Percentiles rank a stretch among this genome's conserved stretches.
Evolutionary conservation across 768 basidiomycete species (phyloP).

Genomic region (Xanthoconium stramineum): DNA sequence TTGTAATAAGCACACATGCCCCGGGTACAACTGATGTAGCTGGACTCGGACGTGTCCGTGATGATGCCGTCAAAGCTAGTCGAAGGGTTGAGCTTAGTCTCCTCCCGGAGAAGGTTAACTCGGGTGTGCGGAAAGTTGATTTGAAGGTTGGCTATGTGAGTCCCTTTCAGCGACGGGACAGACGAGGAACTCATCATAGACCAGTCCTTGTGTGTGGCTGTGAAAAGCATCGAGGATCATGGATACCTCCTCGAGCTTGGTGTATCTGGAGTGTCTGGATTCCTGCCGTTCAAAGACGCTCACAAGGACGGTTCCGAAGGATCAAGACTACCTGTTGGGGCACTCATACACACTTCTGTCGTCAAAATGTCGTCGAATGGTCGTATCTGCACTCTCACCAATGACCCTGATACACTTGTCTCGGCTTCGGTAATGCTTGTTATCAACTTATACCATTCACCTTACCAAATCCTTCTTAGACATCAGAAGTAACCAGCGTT

Average conservation of each 20-base stretch:
- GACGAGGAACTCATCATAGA: neutral
- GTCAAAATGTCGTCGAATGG: slow-evolving; percentile 69
- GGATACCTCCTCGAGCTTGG: slow-evolving; percentile 91
- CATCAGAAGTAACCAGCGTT: slow-evolving; percentile 75
- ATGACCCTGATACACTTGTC: slow-evolving; percentile 47
- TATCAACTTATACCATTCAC: neutral
- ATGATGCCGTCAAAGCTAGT: slow-evolving; percentile 65
- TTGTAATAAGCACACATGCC: slow-evolving; percentile 67
- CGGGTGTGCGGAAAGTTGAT: slow-evolving; percentile 74
- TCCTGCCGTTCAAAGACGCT: slow-evolving; percentile 76
- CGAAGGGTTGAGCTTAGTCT: slow-evolving; percentile 83
- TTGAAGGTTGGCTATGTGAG: slow-evolving; percentile 72
- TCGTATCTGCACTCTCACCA: slow-evolving; percentile 69
- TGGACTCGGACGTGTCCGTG: slow-evolving; percentile 59
- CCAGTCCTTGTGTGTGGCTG: slow-evolving; percentile 71
- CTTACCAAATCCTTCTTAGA: slow-evolving; percentile 34
- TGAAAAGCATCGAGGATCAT: slow-evolving; percentile 90
- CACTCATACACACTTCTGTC: slow-evolving; percentile 65
- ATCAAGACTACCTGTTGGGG: slow-evolving; percentile 55
- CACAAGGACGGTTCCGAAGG: slow-evolving; percentile 35
- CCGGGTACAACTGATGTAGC: slow-evolving; percentile 60
- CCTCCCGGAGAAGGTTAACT: slow-evolving; percentile 80
- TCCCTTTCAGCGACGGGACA: slow-evolving; percentile 20
- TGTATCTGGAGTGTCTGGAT: slow-evolving; percentile 73
- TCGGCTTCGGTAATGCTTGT: slow-evolving; percentile 50